Conservation (phyloP, 1,284 basidiomycete species). For the Microbotryum intermedium region DNA sequence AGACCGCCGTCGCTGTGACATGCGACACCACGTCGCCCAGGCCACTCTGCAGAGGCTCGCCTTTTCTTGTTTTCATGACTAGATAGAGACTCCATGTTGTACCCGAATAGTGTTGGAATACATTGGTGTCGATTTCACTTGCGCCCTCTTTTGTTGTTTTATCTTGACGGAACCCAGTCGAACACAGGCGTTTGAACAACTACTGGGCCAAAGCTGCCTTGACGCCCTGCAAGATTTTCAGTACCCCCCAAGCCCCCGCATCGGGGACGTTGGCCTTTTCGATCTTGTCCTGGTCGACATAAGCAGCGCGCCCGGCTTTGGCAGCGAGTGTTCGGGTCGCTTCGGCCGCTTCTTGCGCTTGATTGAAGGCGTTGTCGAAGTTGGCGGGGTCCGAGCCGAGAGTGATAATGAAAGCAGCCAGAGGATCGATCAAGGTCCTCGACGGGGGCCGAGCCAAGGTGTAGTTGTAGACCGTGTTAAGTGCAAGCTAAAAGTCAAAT, state of each 20-base stretch:
- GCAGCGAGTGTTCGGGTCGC: constrained; percentile 65
- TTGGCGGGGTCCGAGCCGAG: constrained; percentile 44
- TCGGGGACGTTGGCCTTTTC: constrained; percentile 65
- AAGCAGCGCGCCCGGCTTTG: constrained; percentile 81
- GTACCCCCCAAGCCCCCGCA: constrained; percentile 83
- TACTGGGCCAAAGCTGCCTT: constrained; percentile 14
- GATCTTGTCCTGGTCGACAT: constrained; percentile 66
- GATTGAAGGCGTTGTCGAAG: constrained; percentile 52
- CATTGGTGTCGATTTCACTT: too few relatives aligned
- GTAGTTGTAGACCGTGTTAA: constrained; percentile 69
- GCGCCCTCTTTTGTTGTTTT: too few relatives aligned
- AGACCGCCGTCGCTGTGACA: too few relatives aligned
- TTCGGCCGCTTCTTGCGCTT: constrained; percentile 61
- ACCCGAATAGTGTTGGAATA: too few relatives aligned
- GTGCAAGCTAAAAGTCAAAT: constrained; percentile 43
- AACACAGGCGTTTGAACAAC: background rate
- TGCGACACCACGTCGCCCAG: too few relatives aligned
- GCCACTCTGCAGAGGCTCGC: too few relatives aligned
- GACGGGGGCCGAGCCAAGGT: constrained; percentile 81
- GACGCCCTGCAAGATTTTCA: constrained; percentile 58
- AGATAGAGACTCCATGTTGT: too few relatives aligned
- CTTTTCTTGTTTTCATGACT: too few relatives aligned
- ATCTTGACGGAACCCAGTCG: too few relatives aligned
- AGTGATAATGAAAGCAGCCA: constrained; percentile 65
- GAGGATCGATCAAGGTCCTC: constrained; percentile 81